Conservation (phyloP, 2,329 filamentous ascomycete species). For the Scytalidium lignicola region DNA sequence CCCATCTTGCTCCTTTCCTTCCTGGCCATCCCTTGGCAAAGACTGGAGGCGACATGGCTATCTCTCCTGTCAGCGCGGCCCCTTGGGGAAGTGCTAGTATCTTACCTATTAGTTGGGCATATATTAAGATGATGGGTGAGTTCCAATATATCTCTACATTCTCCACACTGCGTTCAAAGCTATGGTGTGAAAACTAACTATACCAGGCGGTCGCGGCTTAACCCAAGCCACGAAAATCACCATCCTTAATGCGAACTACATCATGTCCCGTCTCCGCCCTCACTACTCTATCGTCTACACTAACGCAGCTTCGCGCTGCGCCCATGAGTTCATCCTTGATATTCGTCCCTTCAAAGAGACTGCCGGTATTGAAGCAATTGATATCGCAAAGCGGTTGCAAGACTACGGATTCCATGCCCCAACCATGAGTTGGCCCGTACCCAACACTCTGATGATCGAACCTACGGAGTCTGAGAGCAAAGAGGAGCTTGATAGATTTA, state of each 20-base stretch:
- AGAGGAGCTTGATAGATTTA: slow-evolving; percentile 88
- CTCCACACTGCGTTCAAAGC: no score
- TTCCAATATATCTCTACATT: no score
- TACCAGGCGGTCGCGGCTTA: slow-evolving; percentile 59
- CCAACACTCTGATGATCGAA: slow-evolving; percentile 97
- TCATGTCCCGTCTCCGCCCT: slow-evolving; percentile 77
- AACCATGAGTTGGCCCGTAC: slow-evolving; percentile 94
- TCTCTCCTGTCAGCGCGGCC: slow-evolving; percentile 73
- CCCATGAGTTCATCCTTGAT: slow-evolving; percentile 96
- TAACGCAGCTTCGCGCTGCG: slow-evolving; percentile 80
- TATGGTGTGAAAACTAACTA: no score
- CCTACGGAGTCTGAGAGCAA: slow-evolving; percentile 92
- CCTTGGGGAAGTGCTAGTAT: slow-evolving; percentile 87
- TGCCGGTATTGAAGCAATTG: slow-evolving; percentile 82
- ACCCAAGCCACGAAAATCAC: slow-evolving; percentile 88
- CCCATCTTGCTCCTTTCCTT: slow-evolving; percentile 71
- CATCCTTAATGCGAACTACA: slow-evolving; percentile 95
- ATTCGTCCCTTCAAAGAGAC: slow-evolving; percentile 78
- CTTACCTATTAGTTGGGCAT: slow-evolving; percentile 89
- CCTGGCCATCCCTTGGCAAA: slow-evolving; percentile 60
- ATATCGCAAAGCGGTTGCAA: slow-evolving; percentile 93
- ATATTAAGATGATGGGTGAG: slow-evolving; percentile 88
- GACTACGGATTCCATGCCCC: slow-evolving; percentile 97
- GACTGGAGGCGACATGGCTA: slow-evolving; percentile 50
- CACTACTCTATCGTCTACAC: slow-evolving; percentile 94